Evolutionary conservation across 345 rosid genomes (phyloP), one percentile per base, ranked within the genome.

Genomic region (Melaleuca alternifolia): DNA sequence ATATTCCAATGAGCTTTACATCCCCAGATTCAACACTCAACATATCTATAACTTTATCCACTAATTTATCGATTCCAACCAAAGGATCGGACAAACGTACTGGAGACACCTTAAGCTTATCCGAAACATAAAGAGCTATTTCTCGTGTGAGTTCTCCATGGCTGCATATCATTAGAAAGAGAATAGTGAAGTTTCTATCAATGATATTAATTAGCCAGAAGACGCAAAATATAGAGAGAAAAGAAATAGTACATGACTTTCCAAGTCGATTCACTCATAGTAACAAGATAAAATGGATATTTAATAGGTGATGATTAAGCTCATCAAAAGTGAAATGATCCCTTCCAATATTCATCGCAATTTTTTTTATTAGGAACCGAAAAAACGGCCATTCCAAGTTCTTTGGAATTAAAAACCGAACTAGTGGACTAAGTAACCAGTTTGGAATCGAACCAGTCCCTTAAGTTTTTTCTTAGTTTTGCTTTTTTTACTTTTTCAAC

Each of bases 351-450:
- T 56, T 56, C 0, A 10, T 24, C 6, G 1, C 13, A 56, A 24
- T 56, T 12, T 23, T 9, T 23, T 0, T 0, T 2, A 56, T 5
- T 23, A 56, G 1, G 61, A 56, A 23, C 23, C 23, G 23, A 41
- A 41, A 41, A 2, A 41, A 4, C 4, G 41, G 41, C 41, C 41
- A 41, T 41, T 41, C 41, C 41, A 41, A 4, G 41, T 41, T 41
- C 2, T 41, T 2, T 41, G 41, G 41, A 41, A 4, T 41, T 4
- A 4, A 41, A 41, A 41, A 41, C 41, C 41, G 41, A 41, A 41
- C 41, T 41, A 41, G 41, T 41, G 41, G 3, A 41, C 41, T 4
- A 41, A 41, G 41, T 41, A 41, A 41, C 41, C 41, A 4, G 41
- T 41, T 41, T 41, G 41, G 41, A 41, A 41, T 41, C 41, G 41